A percentile compares a stretch with the other conserved stretches of the same genome.
Conservation (phyloP, 495 filamentous ascomycete genomes). For the Cryomyces minteri region DNA sequence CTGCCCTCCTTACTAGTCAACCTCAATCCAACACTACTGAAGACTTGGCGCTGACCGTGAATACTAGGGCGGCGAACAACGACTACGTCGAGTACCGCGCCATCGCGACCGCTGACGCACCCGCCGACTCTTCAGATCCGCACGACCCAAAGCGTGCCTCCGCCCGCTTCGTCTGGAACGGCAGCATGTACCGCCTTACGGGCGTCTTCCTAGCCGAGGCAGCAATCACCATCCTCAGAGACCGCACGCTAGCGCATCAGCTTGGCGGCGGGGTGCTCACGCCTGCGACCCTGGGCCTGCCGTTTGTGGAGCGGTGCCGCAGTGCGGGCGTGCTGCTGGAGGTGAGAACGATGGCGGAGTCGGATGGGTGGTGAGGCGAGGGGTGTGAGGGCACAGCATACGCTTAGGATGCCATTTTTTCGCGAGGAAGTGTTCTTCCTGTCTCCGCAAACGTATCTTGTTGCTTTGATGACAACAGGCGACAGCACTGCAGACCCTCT, state of each 20-base stretch:
- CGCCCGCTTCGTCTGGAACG: constrained; percentile 37
- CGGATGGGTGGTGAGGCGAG: neutral
- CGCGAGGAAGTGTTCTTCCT: too few relatives aligned
- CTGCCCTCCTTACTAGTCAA: neutral
- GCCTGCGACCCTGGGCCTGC: constrained; percentile 64
- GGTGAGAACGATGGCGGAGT: constrained; percentile 2
- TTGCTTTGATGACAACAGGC: too few relatives aligned
- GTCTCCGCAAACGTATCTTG: too few relatives aligned
- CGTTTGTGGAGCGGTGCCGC: constrained; percentile 51
- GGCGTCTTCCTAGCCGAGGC: constrained; percentile 49
- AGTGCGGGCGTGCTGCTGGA: constrained; percentile 46
- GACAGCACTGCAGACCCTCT: too few relatives aligned
- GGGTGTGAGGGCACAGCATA: too few relatives aligned
- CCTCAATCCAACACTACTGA: too few relatives aligned
- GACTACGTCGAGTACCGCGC: constrained; percentile 42
- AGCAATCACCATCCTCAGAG: constrained; percentile 48
- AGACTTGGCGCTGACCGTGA: neutral
- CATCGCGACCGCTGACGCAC: constrained; percentile 34
- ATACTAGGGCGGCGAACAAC: constrained; percentile 6
- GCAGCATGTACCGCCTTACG: constrained; percentile 52
- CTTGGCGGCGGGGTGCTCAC: constrained; percentile 59
- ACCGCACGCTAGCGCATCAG: constrained; percentile 35
- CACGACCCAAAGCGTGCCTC: constrained; percentile 31
- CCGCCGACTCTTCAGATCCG: neutral
- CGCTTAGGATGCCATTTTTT: too few relatives aligned